Conservation (phyloP, 1,284 basidiomycete genomes). For the Mrakiaceae sp. region DNA sequence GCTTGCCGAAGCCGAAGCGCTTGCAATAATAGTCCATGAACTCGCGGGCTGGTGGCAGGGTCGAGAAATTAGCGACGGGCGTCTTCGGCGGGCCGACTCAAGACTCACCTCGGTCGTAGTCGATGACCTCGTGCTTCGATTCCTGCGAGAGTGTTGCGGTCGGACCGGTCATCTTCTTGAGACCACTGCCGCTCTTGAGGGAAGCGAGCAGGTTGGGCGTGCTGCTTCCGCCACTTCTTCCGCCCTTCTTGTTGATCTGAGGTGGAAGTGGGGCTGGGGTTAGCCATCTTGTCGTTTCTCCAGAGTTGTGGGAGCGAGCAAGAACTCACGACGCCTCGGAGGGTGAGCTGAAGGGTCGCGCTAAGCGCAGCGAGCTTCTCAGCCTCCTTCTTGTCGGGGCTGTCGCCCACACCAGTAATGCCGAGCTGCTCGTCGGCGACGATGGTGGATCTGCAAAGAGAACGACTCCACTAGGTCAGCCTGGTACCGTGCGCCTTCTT, state of each 20-base stretch:
- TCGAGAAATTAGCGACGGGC: no score
- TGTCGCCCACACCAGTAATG: conserved; percentile 50
- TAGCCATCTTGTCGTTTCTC: conserved; percentile 1
- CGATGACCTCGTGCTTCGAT: conserved; percentile 54
- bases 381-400: conserved; percentile 53
- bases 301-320: neutral
- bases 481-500: no score
- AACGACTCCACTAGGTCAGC: no score
- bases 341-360: conserved; percentile 55
- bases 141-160: conserved; percentile 30
- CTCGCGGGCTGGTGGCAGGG: conserved; percentile 21
- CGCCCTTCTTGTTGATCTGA: neutral
- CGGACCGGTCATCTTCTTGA: conserved; percentile 19
- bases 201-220: neutral
- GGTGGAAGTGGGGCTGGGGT: neutral
- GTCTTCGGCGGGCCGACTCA: no score
- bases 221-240: neutral
- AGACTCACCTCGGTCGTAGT: conserved; percentile 61
- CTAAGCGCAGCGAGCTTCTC: conserved; percentile 64
- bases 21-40: conserved; percentile 96
- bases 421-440: conserved; percentile 21
- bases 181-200: neutral
- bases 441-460: conserved; percentile 24
- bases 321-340: conserved; percentile 44
- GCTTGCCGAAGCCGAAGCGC: conserved; percentile 65